Conservation (phyloP, 192 early-diverging fungal genomes). For the Haplosporangium gracile region DNA sequence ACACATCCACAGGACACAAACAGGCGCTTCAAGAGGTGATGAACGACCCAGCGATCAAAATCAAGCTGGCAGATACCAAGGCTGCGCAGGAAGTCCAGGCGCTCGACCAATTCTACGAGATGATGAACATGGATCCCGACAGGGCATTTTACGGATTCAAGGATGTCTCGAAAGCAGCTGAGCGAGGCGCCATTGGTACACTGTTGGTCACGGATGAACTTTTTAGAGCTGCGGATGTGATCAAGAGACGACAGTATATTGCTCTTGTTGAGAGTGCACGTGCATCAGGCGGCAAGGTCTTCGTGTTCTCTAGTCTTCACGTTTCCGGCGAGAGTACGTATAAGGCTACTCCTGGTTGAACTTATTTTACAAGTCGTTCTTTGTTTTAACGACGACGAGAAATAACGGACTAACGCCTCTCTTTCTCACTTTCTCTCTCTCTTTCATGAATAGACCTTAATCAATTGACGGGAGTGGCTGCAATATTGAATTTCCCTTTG, state of each 20-base stretch:
- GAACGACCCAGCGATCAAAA: constrained; percentile 84
- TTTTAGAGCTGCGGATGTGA: constrained; percentile 90
- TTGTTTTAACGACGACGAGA: background rate
- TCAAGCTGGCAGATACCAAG: constrained; percentile 91
- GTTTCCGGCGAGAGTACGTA: constrained; percentile 92
- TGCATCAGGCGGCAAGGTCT: constrained; percentile 79
- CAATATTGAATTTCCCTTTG: constrained; percentile 93
- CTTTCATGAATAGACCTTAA: constrained; percentile 73
- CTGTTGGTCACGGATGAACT: constrained; percentile 94
- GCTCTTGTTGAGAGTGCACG: constrained; percentile 86
- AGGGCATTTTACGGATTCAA: constrained; percentile 94
- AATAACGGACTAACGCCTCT: background rate
- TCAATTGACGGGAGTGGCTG: constrained; percentile 96
- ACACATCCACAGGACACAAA: constrained; percentile 97
- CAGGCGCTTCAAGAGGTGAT: constrained; percentile 96
- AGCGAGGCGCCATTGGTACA: constrained; percentile 87
- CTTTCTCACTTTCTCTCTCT: background rate
- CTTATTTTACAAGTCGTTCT: background rate
- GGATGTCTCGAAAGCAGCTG: constrained; percentile 88
- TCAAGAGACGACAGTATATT: constrained; percentile 88
- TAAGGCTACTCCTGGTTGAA: too few relatives aligned
- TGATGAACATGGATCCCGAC: constrained; percentile 90
- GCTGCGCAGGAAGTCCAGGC: constrained; percentile 86
- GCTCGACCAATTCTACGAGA: constrained; percentile 89
- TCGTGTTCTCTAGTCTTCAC: constrained; percentile 94